Conservation (phyloP, 1,284 basidiomycete genomes). For the Stygiomarasmius scandens region DNA sequence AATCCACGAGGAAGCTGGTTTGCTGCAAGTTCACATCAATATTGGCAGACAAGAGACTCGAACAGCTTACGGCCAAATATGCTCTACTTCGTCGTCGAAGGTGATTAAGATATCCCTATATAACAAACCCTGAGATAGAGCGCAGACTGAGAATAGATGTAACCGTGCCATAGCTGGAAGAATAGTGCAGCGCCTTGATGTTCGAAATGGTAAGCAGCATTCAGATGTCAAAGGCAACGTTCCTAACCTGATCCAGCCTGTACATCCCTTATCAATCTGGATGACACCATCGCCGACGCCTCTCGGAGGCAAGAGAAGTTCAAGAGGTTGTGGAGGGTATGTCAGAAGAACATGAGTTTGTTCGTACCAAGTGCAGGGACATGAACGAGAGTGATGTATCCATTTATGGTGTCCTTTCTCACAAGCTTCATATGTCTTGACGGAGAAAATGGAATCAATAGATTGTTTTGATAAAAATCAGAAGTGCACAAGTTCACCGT, state of each 20-base stretch:
- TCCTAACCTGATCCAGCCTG: conserved; percentile 6
- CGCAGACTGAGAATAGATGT: neutral
- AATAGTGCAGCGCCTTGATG: conserved; percentile 16
- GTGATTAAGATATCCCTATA: conserved; percentile 25
- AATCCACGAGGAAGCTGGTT: conserved; percentile 24
- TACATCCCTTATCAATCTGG: conserved; percentile 10
- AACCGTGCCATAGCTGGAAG: conserved; percentile 22
- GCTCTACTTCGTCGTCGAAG: conserved; percentile 23
- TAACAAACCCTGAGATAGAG: neutral
- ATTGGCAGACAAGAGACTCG: neutral
- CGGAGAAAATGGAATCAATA: no score
- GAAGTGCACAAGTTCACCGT: no score
- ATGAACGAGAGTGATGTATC: no score
- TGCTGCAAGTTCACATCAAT: conserved; percentile 10
- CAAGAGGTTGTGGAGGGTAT: no score
- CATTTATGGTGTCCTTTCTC: no score
- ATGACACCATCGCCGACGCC: no score
- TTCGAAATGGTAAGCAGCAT: neutral
- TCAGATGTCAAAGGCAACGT: neutral
- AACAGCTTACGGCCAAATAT: conserved; percentile 23
- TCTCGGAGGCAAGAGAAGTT: no score
- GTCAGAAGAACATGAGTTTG: no score
- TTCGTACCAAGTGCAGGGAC: no score
- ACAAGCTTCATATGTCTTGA: no score
- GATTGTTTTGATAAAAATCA: no score